Percentiles rank a stretch among this genome's conserved stretches.
Evolutionary conservation across 2,329 filamentous ascomycete genomes (phyloP).

Genomic region (Alternaria triticina): DNA sequence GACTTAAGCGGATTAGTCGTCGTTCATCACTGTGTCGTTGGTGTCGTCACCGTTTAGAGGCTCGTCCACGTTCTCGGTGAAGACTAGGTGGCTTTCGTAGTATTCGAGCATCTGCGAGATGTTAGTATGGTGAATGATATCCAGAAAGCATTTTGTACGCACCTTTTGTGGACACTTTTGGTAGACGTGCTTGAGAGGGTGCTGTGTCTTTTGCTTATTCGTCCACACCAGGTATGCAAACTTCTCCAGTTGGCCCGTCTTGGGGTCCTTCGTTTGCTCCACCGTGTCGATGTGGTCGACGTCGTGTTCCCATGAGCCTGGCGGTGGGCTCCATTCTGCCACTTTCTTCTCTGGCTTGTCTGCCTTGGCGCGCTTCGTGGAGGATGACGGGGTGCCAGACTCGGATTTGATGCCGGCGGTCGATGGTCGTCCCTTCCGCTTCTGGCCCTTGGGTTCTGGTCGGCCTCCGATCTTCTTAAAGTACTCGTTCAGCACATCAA

Average conservation of each 20-base stretch:
- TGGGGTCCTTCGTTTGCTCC: conserved; percentile 61
- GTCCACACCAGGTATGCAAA: conserved; percentile 77
- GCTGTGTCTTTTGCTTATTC: conserved; percentile 75
- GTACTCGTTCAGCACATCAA: conserved; percentile 69
- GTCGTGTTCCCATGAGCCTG: conserved; percentile 78
- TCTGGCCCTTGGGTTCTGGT: conserved; percentile 64
- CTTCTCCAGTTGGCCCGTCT: conserved; percentile 58
- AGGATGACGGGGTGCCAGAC: conserved; percentile 28
- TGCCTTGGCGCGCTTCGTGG: conserved; percentile 43
- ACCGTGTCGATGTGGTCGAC: conserved; percentile 75
- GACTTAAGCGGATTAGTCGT: conserved; percentile 5
- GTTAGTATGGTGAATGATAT: conserved; percentile 2
- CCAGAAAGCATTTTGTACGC: background rate
- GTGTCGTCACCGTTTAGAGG: conserved; percentile 19
- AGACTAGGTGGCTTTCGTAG: conserved; percentile 57
- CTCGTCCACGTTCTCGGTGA: conserved; percentile 21
- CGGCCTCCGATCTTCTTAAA: conserved; percentile 68
- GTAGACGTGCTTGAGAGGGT: conserved; percentile 71
- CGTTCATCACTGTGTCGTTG: conserved; percentile 5
- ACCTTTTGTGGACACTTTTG: conserved; percentile 80
- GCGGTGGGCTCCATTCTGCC: conserved; percentile 69
- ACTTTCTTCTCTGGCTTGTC: conserved; percentile 50
- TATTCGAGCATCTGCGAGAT: conserved; percentile 51
- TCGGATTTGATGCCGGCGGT: conserved; percentile 22
- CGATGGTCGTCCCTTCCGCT: conserved; percentile 44